Base-by-base conservation (phyloP, 129 eudicot species). In the Artemisia annua region DNA sequence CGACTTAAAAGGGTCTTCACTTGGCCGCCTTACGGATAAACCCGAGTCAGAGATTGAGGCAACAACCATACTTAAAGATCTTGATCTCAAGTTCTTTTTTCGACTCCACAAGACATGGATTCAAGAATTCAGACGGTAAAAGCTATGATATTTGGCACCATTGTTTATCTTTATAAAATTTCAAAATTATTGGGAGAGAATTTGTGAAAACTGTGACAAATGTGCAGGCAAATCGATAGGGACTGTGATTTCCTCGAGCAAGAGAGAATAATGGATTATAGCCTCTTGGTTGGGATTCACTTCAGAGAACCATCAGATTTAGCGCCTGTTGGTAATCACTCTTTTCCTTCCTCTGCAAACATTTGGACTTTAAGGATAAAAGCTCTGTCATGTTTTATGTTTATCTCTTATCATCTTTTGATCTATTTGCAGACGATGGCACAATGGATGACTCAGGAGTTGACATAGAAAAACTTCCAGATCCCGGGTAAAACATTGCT, bases 1-100 rank as follows among this genome's bases (percentile, higher is more conserved):
- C 56, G 99, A 95, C 80, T 82, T 95, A 85, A 95, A 95, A 85
- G 99, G 99, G n/a, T 95, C 97, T 39, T 91, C 99, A 11, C 88
- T 91, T 67, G 99, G 99, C 2, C 88, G 99, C 3, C 75, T 92
- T 10, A 90, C 99, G 16, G 96, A 91, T 76, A 95, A 95, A 53
- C 97, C 99, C 6, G 96, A 90, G 77, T 86, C 97, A 20, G 96
- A 91, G 84, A 83, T 95, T 19, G 91, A 95, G 54, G 79, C 91
- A 52, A 95, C 82, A 70, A 88, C 99, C 17, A 95, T 91, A 48
- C 96, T 91, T 18, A 95, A 95, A 69, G 97, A 95, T 59, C 97
- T 95, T 61, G 99, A 95, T 80, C 94, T 95, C 52, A 95, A 95
- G 66, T 95, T 88, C 82, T 63, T 91, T 10, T 95, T 95, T 57